Percentiles rank a stretch among this genome's conserved stretches.
phyloP scores from a whole-genome alignment of 2,329 filamentous ascomycete genomes.

The Alternaria brassicicola region DNA sequence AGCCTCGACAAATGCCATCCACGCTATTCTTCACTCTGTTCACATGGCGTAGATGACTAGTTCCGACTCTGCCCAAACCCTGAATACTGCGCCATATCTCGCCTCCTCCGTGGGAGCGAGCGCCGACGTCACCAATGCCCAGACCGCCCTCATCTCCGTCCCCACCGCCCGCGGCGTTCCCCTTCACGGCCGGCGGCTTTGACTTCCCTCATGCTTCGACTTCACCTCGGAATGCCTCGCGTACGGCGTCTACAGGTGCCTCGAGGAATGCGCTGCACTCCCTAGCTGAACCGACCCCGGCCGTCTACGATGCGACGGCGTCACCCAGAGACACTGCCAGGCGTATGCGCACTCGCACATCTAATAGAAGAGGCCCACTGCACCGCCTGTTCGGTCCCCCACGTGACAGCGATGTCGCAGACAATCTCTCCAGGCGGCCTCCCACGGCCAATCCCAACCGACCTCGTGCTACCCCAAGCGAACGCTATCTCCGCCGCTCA shows the following conservation, averaged over 20 bases:
- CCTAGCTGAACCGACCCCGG: conserved; percentile 9
- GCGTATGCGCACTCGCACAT: conserved; percentile 14
- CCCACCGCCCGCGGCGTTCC: conserved; percentile 34
- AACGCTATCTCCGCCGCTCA: conserved; percentile 44
- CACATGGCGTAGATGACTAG: neutral
- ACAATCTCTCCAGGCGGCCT: conserved; percentile 20
- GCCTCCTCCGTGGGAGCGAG: conserved; percentile 18
- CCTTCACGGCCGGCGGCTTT: conserved; percentile 50
- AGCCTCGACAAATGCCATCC: neutral
- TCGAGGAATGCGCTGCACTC: conserved; percentile 16
- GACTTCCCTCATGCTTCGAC: conserved; percentile 54
- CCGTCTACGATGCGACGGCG: conserved; percentile 12
- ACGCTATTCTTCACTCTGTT: neutral
- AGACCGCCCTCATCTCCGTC: conserved; percentile 38
- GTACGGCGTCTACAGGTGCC: conserved; percentile 1
- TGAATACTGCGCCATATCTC: neutral
- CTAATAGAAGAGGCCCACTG: conserved; percentile 23
- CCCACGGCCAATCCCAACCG: conserved; percentile 34
- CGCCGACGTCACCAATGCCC: conserved; percentile 39
- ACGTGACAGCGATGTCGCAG: conserved; percentile 25
- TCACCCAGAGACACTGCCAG: conserved; percentile 16
- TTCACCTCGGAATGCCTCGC: conserved; percentile 23
- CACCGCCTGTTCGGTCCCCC: conserved; percentile 30
- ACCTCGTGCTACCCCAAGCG: conserved; percentile 43
- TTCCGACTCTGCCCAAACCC: neutral